These are phyloP conservation scores for Phytophthora uliginosa DNA, from an alignment of 352 stramenopile genomes.

Conservation along the genomic window DNA sequence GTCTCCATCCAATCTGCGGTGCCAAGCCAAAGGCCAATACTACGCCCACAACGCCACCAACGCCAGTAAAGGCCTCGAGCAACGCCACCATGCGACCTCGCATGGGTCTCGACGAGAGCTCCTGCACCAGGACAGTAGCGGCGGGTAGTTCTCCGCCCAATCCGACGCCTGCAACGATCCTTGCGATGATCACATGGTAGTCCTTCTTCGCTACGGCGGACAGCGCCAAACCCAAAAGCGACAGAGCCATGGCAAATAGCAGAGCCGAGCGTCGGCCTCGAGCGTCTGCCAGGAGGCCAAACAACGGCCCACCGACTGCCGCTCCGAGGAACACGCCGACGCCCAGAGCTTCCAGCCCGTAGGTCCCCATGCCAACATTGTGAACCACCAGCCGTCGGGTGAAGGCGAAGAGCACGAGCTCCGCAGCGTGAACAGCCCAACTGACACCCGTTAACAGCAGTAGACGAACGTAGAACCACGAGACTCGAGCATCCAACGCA, in stretches of 20 bases:
- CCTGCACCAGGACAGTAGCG: constrained; percentile 41
- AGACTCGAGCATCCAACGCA: constrained; percentile 32
- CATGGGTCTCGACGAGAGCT: constrained; percentile 36
- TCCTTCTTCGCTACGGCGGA: constrained; percentile 34
- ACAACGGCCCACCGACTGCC: constrained; percentile 36
- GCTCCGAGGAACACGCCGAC: constrained; percentile 30
- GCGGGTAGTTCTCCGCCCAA: constrained; percentile 50
- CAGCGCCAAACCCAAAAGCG: constrained; percentile 30
- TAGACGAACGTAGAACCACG: constrained; percentile 41
- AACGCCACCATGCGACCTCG: constrained; percentile 43
- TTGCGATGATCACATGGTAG: constrained; percentile 36
- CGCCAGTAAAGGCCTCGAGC: constrained; percentile 43
- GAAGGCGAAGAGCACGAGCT: constrained; percentile 51
- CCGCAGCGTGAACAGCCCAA: constrained; percentile 47
- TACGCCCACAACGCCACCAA: constrained; percentile 42
- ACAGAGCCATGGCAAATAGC: constrained; percentile 40
- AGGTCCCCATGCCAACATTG: constrained; percentile 33
- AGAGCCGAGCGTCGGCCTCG: constrained; percentile 39
- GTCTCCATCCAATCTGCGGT: constrained; percentile 46
- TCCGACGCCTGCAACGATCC: constrained; percentile 43
- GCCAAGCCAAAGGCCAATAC: constrained; percentile 33
- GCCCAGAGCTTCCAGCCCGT: constrained; percentile 37
- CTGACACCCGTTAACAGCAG: constrained; percentile 43
- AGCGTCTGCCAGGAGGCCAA: constrained; percentile 36
- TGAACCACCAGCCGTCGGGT: constrained; percentile 31